These are phyloP conservation scores for Brachypodium distachyon DNA, from an alignment of 202 grass and related monocot genomes.

Conservation along the genomic window DNA sequence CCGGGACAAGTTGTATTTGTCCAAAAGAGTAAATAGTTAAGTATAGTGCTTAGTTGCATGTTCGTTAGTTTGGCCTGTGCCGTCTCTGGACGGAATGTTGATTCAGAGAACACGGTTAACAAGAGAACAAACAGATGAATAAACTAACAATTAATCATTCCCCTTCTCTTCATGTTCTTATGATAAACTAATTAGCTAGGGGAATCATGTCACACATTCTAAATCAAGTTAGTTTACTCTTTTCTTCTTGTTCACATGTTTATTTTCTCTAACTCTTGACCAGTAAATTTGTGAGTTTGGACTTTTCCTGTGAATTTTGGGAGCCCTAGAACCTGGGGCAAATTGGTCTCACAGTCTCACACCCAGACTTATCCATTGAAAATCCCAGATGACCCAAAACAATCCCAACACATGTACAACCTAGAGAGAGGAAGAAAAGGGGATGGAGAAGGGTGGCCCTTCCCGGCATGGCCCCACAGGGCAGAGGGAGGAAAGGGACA, in stretches of 20 bases:
- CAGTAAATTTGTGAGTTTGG: background rate
- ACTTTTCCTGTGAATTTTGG: background rate
- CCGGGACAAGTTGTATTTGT: constrained; percentile 18
- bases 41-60: background rate
- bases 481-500: constrained; percentile 25
- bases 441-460: background rate
- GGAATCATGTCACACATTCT: background rate
- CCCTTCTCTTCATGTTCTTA: background rate
- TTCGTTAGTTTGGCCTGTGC: constrained; percentile 19
- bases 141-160: background rate
- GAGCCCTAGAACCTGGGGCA: background rate
- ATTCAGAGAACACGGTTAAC: background rate
- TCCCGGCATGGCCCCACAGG: constrained; percentile 1
- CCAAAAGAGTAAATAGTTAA: constrained; percentile 21
- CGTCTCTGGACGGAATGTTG: background rate
- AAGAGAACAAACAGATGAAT: background rate
- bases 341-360: constrained; percentile 20
- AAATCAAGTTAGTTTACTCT: no score
- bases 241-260: background rate
- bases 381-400: constrained; percentile 2
- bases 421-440: constrained; percentile 13
- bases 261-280: background rate
- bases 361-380: constrained; percentile 1
- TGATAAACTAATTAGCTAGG: background rate
- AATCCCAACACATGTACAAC: constrained; percentile 34